Conservation (phyloP, 2,329 filamentous ascomycete species). For the Pestalotiopsis sp. region DNA sequence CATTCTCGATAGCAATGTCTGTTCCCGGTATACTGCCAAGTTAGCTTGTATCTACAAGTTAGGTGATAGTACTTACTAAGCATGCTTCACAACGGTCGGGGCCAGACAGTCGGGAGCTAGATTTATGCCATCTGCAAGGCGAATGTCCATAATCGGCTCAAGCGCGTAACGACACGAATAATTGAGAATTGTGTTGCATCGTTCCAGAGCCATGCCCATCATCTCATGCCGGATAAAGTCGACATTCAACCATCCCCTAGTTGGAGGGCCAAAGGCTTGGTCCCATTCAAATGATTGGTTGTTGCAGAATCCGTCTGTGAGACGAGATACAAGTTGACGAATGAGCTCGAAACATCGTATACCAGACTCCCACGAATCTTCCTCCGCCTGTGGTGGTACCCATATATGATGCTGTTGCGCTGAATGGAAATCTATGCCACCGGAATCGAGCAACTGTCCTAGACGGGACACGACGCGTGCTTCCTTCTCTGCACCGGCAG, state of each 20-base stretch:
- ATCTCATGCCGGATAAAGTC: conserved; percentile 16
- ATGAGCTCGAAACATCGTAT: conserved; percentile 11
- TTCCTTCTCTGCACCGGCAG: neutral
- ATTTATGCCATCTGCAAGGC: neutral
- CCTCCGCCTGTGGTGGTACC: neutral
- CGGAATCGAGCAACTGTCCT: neutral
- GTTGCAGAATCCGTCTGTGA: neutral
- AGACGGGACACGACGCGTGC: neutral
- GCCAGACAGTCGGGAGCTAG: neutral
- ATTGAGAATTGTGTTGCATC: conserved; percentile 10
- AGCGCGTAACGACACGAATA: conserved; percentile 12
- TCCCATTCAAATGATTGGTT: neutral
- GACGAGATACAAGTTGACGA: conserved; percentile 4
- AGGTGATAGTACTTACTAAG: conserved; percentile 1
- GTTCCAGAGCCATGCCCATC: conserved; percentile 13
- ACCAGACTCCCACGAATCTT: conserved; percentile 9
- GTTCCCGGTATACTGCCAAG: neutral
- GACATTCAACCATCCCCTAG: conserved; percentile 13
- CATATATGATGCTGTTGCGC: neutral
- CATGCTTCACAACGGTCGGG: neutral
- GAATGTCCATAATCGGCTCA: conserved; percentile 11
- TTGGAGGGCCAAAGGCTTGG: conserved; percentile 3
- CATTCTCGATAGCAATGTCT: neutral
- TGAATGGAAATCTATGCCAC: neutral
- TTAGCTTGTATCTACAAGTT: neutral